Percentiles rank a stretch among this genome's conserved stretches.
phyloP scores from a whole-genome alignment of 768 basidiomycete genomes.

The Saitozyma sp. region DNA sequence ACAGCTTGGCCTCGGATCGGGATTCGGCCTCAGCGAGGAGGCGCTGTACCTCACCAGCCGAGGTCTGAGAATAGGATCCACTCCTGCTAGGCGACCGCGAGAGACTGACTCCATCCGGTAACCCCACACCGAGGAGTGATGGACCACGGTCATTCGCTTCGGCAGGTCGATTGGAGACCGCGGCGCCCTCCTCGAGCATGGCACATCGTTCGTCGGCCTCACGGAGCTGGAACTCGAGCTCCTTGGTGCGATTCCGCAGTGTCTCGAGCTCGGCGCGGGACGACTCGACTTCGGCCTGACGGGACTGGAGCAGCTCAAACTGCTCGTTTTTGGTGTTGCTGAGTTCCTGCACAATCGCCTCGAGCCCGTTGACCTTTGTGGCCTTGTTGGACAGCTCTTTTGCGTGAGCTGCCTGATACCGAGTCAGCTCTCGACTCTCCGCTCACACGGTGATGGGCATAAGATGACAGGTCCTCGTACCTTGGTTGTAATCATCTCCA shows the following conservation, averaged over 20 bases:
- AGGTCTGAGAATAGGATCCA: conserved; percentile 5
- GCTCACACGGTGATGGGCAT: too few relatives aligned
- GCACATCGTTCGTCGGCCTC: conserved; percentile 73
- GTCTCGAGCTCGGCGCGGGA: conserved; percentile 72
- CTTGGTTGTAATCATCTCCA: conserved; percentile 73
- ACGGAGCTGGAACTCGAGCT: conserved; percentile 80
- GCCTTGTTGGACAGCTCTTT: conserved; percentile 67
- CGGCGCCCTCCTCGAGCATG: conserved; percentile 58
- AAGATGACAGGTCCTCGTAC: conserved; percentile 54
- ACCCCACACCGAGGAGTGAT: conserved; percentile 21
- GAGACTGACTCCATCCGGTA: not conserved
- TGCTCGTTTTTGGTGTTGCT: conserved; percentile 72
- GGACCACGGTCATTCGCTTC: conserved; percentile 53
- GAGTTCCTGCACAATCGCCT: conserved; percentile 68
- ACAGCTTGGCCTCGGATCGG: conserved; percentile 72
- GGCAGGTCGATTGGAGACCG: not conserved
- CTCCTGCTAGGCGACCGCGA: conserved; percentile 20
- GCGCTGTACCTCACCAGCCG: conserved; percentile 55
- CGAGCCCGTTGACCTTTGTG: conserved; percentile 67
- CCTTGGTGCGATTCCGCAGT: conserved; percentile 73
- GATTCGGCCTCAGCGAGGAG: conserved; percentile 71
- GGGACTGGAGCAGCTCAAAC: conserved; percentile 82
- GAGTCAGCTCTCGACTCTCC: not conserved
- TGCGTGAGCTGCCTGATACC: conserved; percentile 63
- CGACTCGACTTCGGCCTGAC: conserved; percentile 87